Conservation (phyloP, 352 stramenopile species). For the Globisporangium lucens region DNA sequence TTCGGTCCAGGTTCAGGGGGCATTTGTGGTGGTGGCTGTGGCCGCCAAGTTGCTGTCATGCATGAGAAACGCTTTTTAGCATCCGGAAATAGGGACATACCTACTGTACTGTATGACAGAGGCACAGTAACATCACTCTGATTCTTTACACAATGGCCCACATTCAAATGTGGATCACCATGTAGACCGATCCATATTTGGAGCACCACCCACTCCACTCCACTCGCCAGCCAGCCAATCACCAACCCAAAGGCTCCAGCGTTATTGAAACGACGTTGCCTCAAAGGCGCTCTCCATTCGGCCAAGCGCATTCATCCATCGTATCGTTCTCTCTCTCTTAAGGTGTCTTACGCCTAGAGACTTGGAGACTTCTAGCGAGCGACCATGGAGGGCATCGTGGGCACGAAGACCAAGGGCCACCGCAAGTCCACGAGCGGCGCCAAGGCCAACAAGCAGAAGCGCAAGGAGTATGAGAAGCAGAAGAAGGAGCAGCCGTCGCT, state of each 20-base stretch:
- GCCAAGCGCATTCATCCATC: slow-evolving; percentile 1
- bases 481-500: slow-evolving; percentile 75
- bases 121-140: neutral
- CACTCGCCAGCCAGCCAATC: slow-evolving; percentile 2
- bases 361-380: neutral
- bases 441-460: slow-evolving; percentile 96
- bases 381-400: slow-evolving; percentile 28
- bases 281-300: neutral
- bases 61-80: no score
- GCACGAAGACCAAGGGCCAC: slow-evolving; percentile 56
- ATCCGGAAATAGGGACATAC: no score
- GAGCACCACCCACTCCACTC: neutral
- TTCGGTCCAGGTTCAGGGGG: no score
- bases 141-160: neutral
- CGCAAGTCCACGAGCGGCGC: slow-evolving; percentile 84
- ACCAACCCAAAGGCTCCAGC: slow-evolving; percentile 1
- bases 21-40: no score
- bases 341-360: neutral
- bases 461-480: slow-evolving; percentile 87
- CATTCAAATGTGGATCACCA: neutral
- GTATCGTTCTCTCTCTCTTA: neutral
- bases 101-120: no score
- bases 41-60: no score
- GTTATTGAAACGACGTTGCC: slow-evolving; percentile 13
- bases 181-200: neutral